Percentiles rank a stretch among this genome's conserved stretches.
Conservation (phyloP, 495 filamentous ascomycete species). For the Haplographium delicatum region DNA sequence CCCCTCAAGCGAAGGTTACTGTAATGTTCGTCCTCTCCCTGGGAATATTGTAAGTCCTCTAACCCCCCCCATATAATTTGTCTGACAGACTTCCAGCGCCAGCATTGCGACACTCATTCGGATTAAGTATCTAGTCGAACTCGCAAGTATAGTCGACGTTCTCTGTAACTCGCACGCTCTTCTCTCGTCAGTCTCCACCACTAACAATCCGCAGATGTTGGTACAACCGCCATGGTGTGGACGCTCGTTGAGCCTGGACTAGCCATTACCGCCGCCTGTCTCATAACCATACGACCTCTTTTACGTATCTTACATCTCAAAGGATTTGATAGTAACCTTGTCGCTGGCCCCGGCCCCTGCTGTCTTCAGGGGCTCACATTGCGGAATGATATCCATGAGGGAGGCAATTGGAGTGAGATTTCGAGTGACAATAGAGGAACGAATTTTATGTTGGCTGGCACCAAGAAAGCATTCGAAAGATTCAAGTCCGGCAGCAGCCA, state of each 20-base stretch:
- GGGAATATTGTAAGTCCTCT: constrained; percentile 30
- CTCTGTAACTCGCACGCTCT: constrained; percentile 13
- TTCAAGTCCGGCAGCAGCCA: background rate
- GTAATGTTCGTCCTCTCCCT: constrained; percentile 34
- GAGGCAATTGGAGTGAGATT: constrained; percentile 1
- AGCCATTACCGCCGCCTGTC: constrained; percentile 36
- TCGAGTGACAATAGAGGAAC: background rate
- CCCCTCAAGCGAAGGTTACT: constrained; percentile 31
- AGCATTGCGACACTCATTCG: constrained; percentile 37
- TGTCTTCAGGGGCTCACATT: no score
- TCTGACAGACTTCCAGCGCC: constrained; percentile 23
- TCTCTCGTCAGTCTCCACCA: background rate
- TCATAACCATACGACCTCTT: constrained; percentile 37
- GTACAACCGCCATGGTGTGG: constrained; percentile 38
- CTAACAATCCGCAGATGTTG: constrained; percentile 26
- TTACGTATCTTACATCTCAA: constrained; percentile 30
- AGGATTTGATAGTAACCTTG: constrained; percentile 26
- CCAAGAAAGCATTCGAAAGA: background rate
- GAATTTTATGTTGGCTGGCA: background rate
- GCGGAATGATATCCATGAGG: background rate
- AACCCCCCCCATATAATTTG: background rate
- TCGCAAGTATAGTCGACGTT: constrained; percentile 31
- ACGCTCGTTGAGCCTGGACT: constrained; percentile 39
- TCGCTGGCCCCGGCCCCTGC: background rate
- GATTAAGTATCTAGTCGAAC: constrained; percentile 31